phyloP scores from a whole-genome alignment of 2,329 filamentous ascomycete species.

The Orbilia ellipsospora region DNA sequence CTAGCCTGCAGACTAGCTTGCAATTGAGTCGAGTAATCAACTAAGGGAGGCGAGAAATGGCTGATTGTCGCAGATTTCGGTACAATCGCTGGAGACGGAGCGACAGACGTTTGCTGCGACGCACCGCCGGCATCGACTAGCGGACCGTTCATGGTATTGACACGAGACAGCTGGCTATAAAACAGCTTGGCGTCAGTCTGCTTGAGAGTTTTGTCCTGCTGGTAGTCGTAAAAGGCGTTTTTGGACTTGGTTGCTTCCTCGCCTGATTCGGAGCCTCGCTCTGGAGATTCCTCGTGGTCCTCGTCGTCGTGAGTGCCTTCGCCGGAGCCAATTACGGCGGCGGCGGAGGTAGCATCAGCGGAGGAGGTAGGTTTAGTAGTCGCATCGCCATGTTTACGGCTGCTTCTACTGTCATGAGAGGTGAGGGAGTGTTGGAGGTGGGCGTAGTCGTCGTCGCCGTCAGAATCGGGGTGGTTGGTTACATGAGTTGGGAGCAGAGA shows the following conservation, averaged over 20 bases:
- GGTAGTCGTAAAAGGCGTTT: slow-evolving; percentile 92
- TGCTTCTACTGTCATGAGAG: slow-evolving; percentile 41
- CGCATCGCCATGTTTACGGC: slow-evolving; percentile 4
- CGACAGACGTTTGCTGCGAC: slow-evolving; percentile 31
- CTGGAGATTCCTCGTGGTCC: slow-evolving; percentile 44
- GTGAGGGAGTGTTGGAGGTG: slow-evolving; percentile 45
- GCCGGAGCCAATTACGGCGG: slow-evolving; percentile 2
- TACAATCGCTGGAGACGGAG: slow-evolving; percentile 59
- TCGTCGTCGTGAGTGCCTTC: background rate
- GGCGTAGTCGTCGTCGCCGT: slow-evolving; percentile 44
- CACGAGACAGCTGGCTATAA: slow-evolving; percentile 73
- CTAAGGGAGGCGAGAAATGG: slow-evolving; percentile 58
- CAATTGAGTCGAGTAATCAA: slow-evolving; percentile 56
- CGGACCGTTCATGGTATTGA: slow-evolving; percentile 61
- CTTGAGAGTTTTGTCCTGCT: slow-evolving; percentile 92
- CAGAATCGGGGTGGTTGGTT: slow-evolving; percentile 53
- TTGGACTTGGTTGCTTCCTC: slow-evolving; percentile 65
- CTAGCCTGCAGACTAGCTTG: slow-evolving; percentile 47
- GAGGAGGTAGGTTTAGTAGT: slow-evolving; percentile 10
- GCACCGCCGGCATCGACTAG: slow-evolving; percentile 30
- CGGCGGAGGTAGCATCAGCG: background rate
- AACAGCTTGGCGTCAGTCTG: slow-evolving; percentile 95
- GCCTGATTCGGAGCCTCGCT: slow-evolving; percentile 40
- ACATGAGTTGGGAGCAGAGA: slow-evolving; percentile 55
- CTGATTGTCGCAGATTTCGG: slow-evolving; percentile 64